phyloP scores from a whole-genome alignment of 2,329 filamentous ascomycete genomes.

The Lecanicillium sp. region DNA sequence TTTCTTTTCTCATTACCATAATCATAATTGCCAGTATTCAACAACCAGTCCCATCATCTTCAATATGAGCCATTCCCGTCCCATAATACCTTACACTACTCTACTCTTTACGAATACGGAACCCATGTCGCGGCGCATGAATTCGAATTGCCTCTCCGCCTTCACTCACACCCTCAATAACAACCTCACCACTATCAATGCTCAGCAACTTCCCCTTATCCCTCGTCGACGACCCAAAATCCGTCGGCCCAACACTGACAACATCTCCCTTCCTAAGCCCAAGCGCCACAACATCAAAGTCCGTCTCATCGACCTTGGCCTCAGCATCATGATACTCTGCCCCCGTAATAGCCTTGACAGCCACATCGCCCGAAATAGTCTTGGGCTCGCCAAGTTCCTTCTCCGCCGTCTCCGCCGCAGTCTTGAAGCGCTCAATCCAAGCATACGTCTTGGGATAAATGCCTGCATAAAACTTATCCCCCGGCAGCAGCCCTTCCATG shows the following conservation, averaged over 20 bases:
- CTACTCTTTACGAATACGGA: conserved; percentile 33
- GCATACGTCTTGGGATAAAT: conserved; percentile 52
- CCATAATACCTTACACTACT: background rate
- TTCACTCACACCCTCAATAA: conserved; percentile 41
- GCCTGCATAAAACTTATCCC: conserved; percentile 38
- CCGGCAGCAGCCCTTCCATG: conserved; percentile 46
- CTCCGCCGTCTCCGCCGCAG: conserved; percentile 33
- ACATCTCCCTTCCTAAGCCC: conserved; percentile 42
- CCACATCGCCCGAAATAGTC: conserved; percentile 44
- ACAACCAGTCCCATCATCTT: no score
- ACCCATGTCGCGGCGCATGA: conserved; percentile 54
- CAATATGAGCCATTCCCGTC: no score
- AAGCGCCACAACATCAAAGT: conserved; percentile 36
- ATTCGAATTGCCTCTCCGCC: conserved; percentile 38
- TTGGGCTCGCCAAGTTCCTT: conserved; percentile 23
- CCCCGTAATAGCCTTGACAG: conserved; percentile 35
- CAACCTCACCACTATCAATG: conserved; percentile 45
- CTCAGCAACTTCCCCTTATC: conserved; percentile 49
- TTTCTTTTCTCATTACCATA: no score
- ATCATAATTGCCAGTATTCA: no score
- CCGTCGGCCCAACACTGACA: conserved; percentile 53
- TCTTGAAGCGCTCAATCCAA: conserved; percentile 56
- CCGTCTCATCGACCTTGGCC: conserved; percentile 34
- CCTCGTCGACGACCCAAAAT: conserved; percentile 50
- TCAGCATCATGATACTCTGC: conserved; percentile 38